These are phyloP conservation scores for Bryoglossum gracile DNA, from an alignment of 495 filamentous ascomycete species.

Conservation along the genomic window DNA sequence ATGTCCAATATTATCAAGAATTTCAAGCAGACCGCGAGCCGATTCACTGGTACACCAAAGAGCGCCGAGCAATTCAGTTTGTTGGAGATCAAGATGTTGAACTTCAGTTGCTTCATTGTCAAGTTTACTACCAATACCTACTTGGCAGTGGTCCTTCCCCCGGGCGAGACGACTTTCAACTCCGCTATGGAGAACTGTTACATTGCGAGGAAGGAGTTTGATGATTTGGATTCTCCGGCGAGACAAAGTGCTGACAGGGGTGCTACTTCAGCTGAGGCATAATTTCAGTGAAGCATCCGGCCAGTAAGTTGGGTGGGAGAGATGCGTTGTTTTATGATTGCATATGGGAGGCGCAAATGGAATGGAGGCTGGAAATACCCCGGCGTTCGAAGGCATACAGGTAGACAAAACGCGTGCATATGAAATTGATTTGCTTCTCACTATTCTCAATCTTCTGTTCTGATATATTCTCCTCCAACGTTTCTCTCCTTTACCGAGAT, in stretches of 20 bases:
- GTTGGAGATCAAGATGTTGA: slow-evolving; percentile 48
- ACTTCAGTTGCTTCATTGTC: slow-evolving; percentile 78
- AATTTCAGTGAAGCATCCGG: no score
- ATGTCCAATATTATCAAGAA: slow-evolving; percentile 95
- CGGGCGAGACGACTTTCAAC: slow-evolving; percentile 81
- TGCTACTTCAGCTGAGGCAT: slow-evolving; percentile 8
- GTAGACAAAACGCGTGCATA: no score
- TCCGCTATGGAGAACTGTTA: slow-evolving; percentile 82
- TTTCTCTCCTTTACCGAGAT: no score
- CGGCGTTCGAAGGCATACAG: no score
- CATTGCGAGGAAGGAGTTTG: slow-evolving; percentile 76
- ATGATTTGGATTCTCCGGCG: slow-evolving; percentile 31
- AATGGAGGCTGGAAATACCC: no score
- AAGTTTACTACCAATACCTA: slow-evolving; percentile 96
- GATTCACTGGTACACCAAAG: slow-evolving; percentile 43
- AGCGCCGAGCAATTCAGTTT: slow-evolving; percentile 49
- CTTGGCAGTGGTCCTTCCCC: slow-evolving; percentile 81
- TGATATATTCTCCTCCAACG: no score
- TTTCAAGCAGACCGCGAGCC: slow-evolving; percentile 70
- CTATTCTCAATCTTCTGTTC: no score
- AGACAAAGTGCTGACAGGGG: slow-evolving; percentile 28
- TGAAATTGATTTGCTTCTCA: no score
- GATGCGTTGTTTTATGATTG: neutral
- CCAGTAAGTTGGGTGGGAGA: neutral
- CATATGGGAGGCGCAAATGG: no score